Evolutionary conservation across 1,284 basidiomycete genomes (phyloP), one percentile per base, ranked within the genome.

Genomic region (Clitocybe nebularis): DNA sequence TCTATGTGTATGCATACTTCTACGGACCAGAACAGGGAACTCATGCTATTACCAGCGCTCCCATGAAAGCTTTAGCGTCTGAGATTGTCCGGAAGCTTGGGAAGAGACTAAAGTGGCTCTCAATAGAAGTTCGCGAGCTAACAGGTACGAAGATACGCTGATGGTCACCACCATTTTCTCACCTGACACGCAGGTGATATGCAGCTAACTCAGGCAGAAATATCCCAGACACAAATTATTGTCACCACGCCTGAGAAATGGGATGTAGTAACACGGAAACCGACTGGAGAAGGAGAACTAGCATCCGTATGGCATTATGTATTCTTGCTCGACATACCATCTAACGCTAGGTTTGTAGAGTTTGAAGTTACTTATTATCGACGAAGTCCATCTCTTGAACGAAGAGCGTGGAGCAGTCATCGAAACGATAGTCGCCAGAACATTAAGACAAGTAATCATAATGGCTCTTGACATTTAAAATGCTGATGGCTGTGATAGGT

Each of bases 201-300:
- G 94, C 96, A 99, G 62, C 68, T 99, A 61, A 95, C 96, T 1
- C 87, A 89, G 58, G 78, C 84, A 22, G 95, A 99, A 66, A 95
- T 99, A 48, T 86, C 86, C 2, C 86, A 91, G 62, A 99, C 96
- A 10, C 96, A 99, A 60, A 89, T 99, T 45, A 98, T 99, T 48
- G 93, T 99, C 8, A 99, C 96, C 0, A 99, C 96, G 0, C 96
- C 96, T 0, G 96, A 99, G 62, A 99, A 99, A 65, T 99, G 96
- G 96, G 96, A 99, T 55, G 96, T 99, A 0, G 96, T 99, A 0
- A 99, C 96, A 5, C 76, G 96, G 47, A 99, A 97, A 61, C 93
- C 95, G 0, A 93, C 90, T 0, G 94, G 95, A 5, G 94, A 98
- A 64, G 94, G 94, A 9, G 94, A 98, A 61, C 72, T 99, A 17